A percentile compares a stretch with the other conserved stretches of the same genome.
phyloP scores from a whole-genome alignment of 140 eudicot species.

The Stevia rebaudiana region DNA sequence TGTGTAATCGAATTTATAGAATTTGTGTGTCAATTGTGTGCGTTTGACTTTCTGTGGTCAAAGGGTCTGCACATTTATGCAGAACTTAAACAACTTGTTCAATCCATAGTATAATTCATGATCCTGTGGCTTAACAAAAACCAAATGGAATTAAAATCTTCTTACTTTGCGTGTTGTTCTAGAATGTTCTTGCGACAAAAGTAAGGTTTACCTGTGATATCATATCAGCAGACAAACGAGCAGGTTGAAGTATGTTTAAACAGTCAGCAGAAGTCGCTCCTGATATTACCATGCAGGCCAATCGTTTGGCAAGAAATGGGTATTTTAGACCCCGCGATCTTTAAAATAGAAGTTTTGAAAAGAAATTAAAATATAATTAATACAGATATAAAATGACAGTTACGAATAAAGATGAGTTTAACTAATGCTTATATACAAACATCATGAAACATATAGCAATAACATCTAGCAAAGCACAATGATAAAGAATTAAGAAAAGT shows the following conservation, averaged over 20 bases:
- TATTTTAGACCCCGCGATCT: constrained; percentile 70
- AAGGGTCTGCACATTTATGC: no score
- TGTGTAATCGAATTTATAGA: no score
- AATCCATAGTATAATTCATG: no score
- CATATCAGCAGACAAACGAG: constrained; percentile 49
- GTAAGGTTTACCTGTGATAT: constrained; percentile 36
- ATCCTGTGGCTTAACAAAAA: neutral
- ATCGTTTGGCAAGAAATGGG: constrained; percentile 76
- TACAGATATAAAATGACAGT: neutral
- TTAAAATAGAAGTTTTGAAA: constrained; percentile 9
- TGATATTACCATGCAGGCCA: constrained; percentile 83
- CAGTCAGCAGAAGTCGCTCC: constrained; percentile 46
- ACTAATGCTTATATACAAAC: neutral
- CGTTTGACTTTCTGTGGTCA: no score
- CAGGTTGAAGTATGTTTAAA: constrained; percentile 86
- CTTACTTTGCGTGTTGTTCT: neutral
- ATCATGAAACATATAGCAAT: neutral
- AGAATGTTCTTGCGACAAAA: neutral
- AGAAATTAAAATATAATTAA: constrained; percentile 7
- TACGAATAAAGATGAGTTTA: neutral
- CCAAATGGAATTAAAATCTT: neutral
- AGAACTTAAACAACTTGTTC: no score
- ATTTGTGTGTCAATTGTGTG: no score
- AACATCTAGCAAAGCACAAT: neutral
- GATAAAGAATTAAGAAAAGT: neutral